phyloP scores from a whole-genome alignment of 306 rosid species.

The Datisca glomerata region DNA sequence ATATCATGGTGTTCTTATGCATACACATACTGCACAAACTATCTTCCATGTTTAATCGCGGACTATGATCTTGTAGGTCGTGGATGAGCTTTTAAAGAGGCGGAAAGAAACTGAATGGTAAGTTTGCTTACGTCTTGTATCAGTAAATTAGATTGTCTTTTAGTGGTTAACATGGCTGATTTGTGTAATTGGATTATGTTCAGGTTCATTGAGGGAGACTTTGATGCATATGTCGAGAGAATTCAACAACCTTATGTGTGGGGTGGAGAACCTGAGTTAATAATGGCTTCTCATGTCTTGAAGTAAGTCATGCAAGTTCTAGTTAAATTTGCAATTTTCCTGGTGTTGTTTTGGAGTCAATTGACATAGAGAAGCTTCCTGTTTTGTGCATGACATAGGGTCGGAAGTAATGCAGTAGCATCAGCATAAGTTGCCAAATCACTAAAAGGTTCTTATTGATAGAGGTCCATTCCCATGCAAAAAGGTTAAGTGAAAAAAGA shows the following conservation, averaged over 20 bases:
- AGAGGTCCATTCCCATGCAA: no score
- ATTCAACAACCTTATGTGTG: conserved; percentile 64
- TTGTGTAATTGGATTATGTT: background rate
- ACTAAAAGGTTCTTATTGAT: no score
- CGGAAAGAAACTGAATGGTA: conserved; percentile 93
- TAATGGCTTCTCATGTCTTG: conserved; percentile 91
- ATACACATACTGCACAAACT: no score
- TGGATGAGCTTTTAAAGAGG: conserved; percentile 64
- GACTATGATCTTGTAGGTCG: conserved; percentile 55
- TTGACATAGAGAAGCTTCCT: no score
- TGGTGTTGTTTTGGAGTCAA: background rate
- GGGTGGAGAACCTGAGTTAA: conserved; percentile 96
- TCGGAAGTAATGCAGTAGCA: no score
- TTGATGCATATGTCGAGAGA: conserved; percentile 60
- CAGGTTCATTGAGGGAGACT: conserved; percentile 91
- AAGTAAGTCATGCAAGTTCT: conserved; percentile 47
- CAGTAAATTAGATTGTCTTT: conserved; percentile 1
- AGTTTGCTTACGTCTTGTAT: conserved; percentile 7
- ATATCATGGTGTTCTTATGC: no score
- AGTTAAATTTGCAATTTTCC: background rate
- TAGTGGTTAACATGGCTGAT: conserved; percentile 2
- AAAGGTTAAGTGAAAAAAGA: no score
- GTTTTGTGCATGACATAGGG: no score
- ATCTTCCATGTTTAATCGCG: no score
- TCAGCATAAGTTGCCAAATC: no score